Conservation (phyloP, 495 filamentous ascomycete species). For the Acidomyces sp. region DNA sequence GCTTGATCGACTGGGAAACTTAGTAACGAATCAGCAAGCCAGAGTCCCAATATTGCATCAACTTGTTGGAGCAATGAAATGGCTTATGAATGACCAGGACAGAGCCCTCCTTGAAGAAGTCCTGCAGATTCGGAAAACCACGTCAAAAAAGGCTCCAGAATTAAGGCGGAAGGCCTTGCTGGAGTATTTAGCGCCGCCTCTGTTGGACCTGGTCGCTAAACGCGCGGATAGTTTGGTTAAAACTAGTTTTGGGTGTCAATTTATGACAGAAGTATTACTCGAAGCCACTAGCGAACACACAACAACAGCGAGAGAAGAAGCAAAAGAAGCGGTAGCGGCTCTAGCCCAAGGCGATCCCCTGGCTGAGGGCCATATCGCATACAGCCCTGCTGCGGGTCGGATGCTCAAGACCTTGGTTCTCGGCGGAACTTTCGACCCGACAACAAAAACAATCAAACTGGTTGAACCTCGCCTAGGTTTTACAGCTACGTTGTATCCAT, state of each 20-base stretch:
- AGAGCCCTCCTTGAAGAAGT: slow-evolving; percentile 57
- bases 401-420: slow-evolving; percentile 82
- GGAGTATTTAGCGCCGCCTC: slow-evolving; percentile 47
- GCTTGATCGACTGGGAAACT: slow-evolving; percentile 32
- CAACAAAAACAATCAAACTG: slow-evolving; percentile 48
- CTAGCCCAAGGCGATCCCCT: slow-evolving; percentile 53
- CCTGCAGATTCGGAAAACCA: slow-evolving; percentile 35
- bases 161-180: slow-evolving; percentile 63
- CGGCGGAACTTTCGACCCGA: slow-evolving; percentile 69
- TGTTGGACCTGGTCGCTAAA: slow-evolving; percentile 58
- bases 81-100: slow-evolving; percentile 52
- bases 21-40: slow-evolving; percentile 56
- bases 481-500: slow-evolving; percentile 58
- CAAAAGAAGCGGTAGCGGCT: slow-evolving; percentile 57
- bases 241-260: slow-evolving; percentile 72
- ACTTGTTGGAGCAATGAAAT: slow-evolving; percentile 57
- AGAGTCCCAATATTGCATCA: slow-evolving; percentile 74
- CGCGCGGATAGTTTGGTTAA: slow-evolving; percentile 53
- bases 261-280: slow-evolving; percentile 70
- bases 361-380: slow-evolving; percentile 38
- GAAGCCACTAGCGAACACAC: slow-evolving; percentile 39
- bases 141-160: slow-evolving; percentile 77
- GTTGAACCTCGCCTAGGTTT: slow-evolving; percentile 70
- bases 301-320: slow-evolving; percentile 1
- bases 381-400: slow-evolving; percentile 54